Evolutionary conservation across 768 basidiomycete genomes (phyloP).

Genomic region (Hortiboletus flavorubellus): DNA sequence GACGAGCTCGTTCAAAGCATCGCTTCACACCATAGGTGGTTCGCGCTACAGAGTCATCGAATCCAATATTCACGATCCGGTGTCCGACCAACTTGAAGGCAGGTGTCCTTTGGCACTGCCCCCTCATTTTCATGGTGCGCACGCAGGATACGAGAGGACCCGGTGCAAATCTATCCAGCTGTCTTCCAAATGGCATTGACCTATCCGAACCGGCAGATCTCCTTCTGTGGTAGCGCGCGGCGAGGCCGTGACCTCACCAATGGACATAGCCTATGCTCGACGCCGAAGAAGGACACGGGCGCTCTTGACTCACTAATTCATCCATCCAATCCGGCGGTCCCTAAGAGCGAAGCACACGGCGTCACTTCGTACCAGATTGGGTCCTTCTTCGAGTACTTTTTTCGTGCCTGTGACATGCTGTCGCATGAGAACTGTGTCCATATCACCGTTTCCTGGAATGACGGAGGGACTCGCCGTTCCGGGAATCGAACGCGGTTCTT

Average conservation of each 20-base stretch:
- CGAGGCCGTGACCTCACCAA: conserved; percentile 1
- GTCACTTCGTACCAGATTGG: conserved; percentile 1
- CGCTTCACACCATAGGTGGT: not conserved
- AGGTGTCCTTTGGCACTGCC: not conserved
- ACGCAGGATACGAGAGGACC: not conserved
- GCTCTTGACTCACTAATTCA: conserved; percentile 1
- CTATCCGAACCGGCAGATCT: not conserved
- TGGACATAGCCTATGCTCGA: not conserved
- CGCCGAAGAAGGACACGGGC: not conserved
- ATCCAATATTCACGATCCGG: not conserved
- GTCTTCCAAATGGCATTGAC: not conserved
- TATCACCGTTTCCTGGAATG: conserved; percentile 9
- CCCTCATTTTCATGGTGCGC: not conserved
- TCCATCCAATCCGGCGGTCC: conserved; percentile 3
- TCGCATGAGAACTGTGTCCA: conserved; percentile 8
- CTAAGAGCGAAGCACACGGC: conserved; percentile 3
- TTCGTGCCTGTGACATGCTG: conserved; percentile 7
- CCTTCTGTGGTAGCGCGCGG: conserved; percentile 1
- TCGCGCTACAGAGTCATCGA: not conserved
- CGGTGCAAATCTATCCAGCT: not conserved
- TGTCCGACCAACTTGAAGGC: conserved; percentile 6
- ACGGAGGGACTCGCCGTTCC: conserved; percentile 2
- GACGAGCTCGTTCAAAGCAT: not conserved
- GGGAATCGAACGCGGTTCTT: conserved; percentile 5
- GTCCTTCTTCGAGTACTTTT: conserved; percentile 4